Conservation (phyloP, 2,329 filamentous ascomycete genomes). For the Colletotrichum echinochloae region DNA sequence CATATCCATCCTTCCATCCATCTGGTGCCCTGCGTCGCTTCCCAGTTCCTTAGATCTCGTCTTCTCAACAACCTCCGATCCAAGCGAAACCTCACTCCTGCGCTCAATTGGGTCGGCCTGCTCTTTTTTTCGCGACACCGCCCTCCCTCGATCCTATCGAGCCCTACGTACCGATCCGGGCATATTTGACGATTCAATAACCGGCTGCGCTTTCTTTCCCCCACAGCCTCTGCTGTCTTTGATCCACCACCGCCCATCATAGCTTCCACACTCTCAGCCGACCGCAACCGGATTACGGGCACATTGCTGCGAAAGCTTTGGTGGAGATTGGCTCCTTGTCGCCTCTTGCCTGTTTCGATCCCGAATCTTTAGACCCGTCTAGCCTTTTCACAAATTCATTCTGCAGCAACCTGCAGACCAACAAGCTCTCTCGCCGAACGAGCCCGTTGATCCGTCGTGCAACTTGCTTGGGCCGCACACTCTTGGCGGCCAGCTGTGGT, state of each 20-base stretch:
- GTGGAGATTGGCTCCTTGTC: constrained; percentile 31
- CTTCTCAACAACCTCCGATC: constrained; percentile 21
- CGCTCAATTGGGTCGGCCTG: constrained; percentile 32
- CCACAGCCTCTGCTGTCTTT: constrained; percentile 31
- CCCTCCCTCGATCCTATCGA: constrained; percentile 22
- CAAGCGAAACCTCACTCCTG: constrained; percentile 24
- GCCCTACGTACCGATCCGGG: constrained; percentile 18
- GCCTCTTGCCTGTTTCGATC: constrained; percentile 13
- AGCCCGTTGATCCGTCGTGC: constrained; percentile 12
- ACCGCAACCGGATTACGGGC: constrained; percentile 38
- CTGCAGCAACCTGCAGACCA: constrained; percentile 16
- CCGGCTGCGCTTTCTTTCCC: constrained; percentile 21
- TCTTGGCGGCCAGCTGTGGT: not conserved
- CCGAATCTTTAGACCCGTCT: constrained; percentile 29
- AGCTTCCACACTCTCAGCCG: constrained; percentile 33
- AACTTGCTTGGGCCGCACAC: constrained; percentile 17
- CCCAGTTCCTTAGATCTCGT: constrained; percentile 38
- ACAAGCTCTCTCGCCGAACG: constrained; percentile 3
- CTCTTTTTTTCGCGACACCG: not conserved
- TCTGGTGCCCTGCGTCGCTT: constrained; percentile 35
- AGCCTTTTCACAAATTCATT: constrained; percentile 12
- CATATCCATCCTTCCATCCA: constrained; percentile 26
- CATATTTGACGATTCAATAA: constrained; percentile 26
- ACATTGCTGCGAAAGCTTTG: constrained; percentile 37
- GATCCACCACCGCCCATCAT: constrained; percentile 23